Conservation (phyloP, 176 grass and related monocot species). For the Stipa capillata region DNA sequence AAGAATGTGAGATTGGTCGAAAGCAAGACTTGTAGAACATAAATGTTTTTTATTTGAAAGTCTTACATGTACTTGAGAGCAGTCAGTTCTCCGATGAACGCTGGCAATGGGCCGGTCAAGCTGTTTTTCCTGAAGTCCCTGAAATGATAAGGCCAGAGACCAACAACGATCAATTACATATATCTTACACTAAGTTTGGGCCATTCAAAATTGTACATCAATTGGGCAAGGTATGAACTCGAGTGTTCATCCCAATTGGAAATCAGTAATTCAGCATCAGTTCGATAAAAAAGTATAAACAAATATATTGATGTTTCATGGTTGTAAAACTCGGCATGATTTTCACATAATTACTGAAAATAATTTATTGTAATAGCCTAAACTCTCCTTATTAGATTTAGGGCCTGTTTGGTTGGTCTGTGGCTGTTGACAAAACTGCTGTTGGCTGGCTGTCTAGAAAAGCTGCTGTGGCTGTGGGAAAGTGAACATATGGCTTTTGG, state of each 20-base stretch:
- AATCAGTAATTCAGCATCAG: not conserved
- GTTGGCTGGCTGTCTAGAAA: no score
- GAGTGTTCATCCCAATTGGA: not conserved
- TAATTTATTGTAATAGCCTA: not conserved
- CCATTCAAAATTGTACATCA: not conserved
- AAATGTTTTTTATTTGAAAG: not conserved
- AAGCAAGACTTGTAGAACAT: not conserved
- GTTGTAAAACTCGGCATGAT: not conserved
- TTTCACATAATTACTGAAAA: not conserved
- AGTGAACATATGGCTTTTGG: no score
- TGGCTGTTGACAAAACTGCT: no score
- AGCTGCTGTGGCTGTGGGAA: no score
- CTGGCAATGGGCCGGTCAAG: slow-evolving; percentile 58
- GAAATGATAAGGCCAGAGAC: slow-evolving; percentile 23
- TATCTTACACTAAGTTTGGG: not conserved
- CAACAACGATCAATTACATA: not conserved
- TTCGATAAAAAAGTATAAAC: not conserved
- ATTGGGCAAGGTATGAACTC: not conserved
- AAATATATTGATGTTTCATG: not conserved
- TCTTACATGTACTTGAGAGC: slow-evolving; percentile 45
- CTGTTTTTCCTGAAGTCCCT: slow-evolving; percentile 65
- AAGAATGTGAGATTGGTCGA: not conserved
- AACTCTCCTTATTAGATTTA: not conserved
- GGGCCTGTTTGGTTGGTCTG: no score
- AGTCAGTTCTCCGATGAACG: slow-evolving; percentile 78